Conservation (phyloP, 1,284 basidiomycete species). For the Sporisorium iseilematis-ciliati region DNA sequence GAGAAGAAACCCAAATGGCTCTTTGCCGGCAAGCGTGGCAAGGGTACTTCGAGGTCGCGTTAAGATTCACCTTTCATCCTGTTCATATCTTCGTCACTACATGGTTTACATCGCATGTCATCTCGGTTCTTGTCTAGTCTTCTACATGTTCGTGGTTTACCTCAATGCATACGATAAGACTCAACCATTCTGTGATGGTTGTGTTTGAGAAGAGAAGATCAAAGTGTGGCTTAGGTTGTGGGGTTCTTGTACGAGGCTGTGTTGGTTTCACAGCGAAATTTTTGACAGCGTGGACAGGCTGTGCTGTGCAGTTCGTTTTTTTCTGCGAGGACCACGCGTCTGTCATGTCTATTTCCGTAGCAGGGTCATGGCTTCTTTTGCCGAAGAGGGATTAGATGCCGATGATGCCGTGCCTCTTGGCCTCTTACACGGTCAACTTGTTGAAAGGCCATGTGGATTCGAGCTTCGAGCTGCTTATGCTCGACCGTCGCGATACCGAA, state of each 20-base stretch:
- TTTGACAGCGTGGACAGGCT: conserved; percentile 7
- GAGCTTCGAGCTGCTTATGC: too few species aligned
- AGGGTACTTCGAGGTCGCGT: conserved; percentile 65
- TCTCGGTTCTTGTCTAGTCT: conserved; percentile 8
- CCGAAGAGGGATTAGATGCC: not conserved
- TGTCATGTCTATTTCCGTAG: not conserved
- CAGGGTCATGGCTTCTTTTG: conserved; percentile 1
- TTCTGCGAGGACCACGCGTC: conserved; percentile 4
- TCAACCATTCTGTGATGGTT: not conserved
- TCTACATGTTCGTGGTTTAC: conserved; percentile 5
- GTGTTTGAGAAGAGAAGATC: not conserved
- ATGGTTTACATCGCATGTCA: conserved; percentile 22
- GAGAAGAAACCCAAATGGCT: conserved; percentile 68
- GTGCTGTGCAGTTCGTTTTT: not conserved
- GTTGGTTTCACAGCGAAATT: not conserved
- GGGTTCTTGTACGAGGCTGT: not conserved
- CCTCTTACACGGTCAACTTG: too few species aligned
- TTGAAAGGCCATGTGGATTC: too few species aligned
- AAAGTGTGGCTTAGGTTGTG: not conserved
- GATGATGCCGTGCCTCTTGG: not conserved
- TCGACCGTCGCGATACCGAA: too few species aligned
- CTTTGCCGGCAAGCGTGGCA: conserved; percentile 66
- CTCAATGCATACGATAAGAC: conserved; percentile 21
- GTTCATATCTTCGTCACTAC: not conserved
- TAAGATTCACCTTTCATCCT: conserved; percentile 8